Percentiles rank a stretch among this genome's conserved stretches.
phyloP scores from a whole-genome alignment of 768 basidiomycete genomes.

The Pleurotus ostreatus region DNA sequence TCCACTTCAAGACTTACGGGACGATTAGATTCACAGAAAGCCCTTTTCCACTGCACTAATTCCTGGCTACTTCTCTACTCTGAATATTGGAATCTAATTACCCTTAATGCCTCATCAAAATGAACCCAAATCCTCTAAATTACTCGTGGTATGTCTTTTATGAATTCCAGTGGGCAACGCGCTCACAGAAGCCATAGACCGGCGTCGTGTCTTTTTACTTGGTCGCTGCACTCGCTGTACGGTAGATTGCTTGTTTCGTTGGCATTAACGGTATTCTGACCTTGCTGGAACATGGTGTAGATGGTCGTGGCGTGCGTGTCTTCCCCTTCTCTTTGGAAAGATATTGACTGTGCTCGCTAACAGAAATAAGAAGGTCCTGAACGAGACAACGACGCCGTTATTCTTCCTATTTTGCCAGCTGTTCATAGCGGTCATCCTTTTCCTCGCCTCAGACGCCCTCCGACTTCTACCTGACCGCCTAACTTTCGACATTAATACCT shows the following conservation, averaged over 20 bases:
- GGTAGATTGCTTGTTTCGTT: conserved; percentile 19
- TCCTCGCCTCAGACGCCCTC: conserved; percentile 56
- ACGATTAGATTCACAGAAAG: no score
- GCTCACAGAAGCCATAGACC: conserved; percentile 33
- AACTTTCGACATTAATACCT: conserved; percentile 56
- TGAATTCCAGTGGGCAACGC: conserved; percentile 23
- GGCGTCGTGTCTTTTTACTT: conserved; percentile 84
- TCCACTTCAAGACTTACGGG: no score
- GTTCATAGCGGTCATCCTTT: conserved; percentile 72
- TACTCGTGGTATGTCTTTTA: conserved; percentile 18
- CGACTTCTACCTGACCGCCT: conserved; percentile 67
- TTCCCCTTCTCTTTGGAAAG: background rate
- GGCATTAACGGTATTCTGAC: background rate
- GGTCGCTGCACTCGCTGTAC: conserved; percentile 80
- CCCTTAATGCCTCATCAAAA: conserved; percentile 13
- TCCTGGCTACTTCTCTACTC: no score
- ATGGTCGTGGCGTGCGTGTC: conserved; percentile 82
- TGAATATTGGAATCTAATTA: no score
- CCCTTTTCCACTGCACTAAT: no score
- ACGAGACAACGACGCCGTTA: conserved; percentile 66
- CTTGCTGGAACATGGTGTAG: conserved; percentile 29
- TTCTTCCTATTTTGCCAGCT: conserved; percentile 87
- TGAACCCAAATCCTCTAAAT: conserved; percentile 12
- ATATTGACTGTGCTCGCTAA: conserved; percentile 8
- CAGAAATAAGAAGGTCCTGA: conserved; percentile 92